Evolutionary conservation across 202 grass and related monocot genomes (phyloP).

Genomic region (Alloteropsis angusta): DNA sequence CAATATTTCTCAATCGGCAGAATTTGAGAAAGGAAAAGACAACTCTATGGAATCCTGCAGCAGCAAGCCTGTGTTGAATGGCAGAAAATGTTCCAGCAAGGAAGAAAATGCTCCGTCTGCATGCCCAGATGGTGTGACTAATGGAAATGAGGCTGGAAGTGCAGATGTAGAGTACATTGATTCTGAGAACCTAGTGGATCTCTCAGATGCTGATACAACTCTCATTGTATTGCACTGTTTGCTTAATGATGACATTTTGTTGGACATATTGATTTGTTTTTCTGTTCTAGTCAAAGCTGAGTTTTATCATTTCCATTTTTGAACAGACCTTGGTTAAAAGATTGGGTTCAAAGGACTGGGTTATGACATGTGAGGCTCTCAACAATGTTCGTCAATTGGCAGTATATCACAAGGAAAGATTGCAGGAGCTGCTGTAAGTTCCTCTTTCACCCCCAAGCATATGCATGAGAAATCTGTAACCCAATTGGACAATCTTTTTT

Average conservation of each 20-base stretch:
- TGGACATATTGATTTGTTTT: background rate
- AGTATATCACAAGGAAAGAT: slow-evolving; percentile 69
- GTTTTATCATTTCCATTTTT: slow-evolving; percentile 4
- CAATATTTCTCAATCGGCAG: slow-evolving; percentile 39
- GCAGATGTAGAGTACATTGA: slow-evolving; percentile 82
- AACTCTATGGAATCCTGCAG: slow-evolving; percentile 32
- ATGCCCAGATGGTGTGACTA: slow-evolving; percentile 29
- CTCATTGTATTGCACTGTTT: slow-evolving; percentile 48
- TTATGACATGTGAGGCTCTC: slow-evolving; percentile 81
- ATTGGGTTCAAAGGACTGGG: slow-evolving; percentile 91
- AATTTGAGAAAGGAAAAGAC: slow-evolving; percentile 47
- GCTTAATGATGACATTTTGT: slow-evolving; percentile 6
- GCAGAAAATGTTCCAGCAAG: slow-evolving; percentile 26
- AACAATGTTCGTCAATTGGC: slow-evolving; percentile 90
- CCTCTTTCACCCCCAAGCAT: background rate
- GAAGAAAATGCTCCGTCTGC: slow-evolving; percentile 27
- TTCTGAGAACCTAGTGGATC: slow-evolving; percentile 65
- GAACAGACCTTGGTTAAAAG: slow-evolving; percentile 60
- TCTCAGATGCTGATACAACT: slow-evolving; percentile 50
- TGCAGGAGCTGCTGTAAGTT: slow-evolving; percentile 78
- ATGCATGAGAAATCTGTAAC: background rate
- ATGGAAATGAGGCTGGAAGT: slow-evolving; percentile 41
- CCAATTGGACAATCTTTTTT: background rate
- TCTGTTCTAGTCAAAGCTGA: background rate
- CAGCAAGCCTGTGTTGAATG: slow-evolving; percentile 38